phyloP scores from a whole-genome alignment of 2,329 filamentous ascomycete species.

The Fusarium bactridioides region DNA sequence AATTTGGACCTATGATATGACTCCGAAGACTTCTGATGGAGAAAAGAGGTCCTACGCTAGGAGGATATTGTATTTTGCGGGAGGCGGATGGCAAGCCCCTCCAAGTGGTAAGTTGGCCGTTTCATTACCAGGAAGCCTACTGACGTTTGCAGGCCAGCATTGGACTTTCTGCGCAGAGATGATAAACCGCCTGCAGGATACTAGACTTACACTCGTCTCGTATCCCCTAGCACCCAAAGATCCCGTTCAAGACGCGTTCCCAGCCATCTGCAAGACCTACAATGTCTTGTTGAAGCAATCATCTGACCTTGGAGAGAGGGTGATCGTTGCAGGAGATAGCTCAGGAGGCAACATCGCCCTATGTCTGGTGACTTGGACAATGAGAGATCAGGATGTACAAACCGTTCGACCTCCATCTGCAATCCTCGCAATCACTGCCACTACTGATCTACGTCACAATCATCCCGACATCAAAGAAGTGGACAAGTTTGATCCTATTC shows the following conservation, averaged over 20 bases:
- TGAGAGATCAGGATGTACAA: slow-evolving; percentile 42
- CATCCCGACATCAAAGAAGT: slow-evolving; percentile 23
- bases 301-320: slow-evolving; percentile 46
- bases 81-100: slow-evolving; percentile 63
- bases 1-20: slow-evolving; percentile 41
- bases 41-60: background rate
- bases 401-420: slow-evolving; percentile 46
- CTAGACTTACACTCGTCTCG: slow-evolving; percentile 57
- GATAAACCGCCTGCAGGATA: slow-evolving; percentile 49
- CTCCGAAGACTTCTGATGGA: slow-evolving; percentile 23
- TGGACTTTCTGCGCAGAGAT: slow-evolving; percentile 60
- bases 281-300: slow-evolving; percentile 50
- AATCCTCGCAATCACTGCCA: slow-evolving; percentile 53
- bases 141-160: slow-evolving; percentile 43
- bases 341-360: slow-evolving; percentile 63
- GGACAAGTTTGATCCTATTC: slow-evolving; percentile 37
- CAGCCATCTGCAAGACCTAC: slow-evolving; percentile 56
- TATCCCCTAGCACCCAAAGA: slow-evolving; percentile 62
- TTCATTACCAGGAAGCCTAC: accelerated
- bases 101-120: slow-evolving; percentile 47
- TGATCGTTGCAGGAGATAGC: slow-evolving; percentile 63
- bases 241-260: slow-evolving; percentile 58
- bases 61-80: slow-evolving; percentile 61
- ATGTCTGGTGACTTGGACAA: slow-evolving; percentile 42
- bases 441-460: slow-evolving; percentile 47